These are phyloP conservation scores for Roridomyces roridus DNA, from an alignment of 768 basidiomycete species.

Conservation along the genomic window DNA sequence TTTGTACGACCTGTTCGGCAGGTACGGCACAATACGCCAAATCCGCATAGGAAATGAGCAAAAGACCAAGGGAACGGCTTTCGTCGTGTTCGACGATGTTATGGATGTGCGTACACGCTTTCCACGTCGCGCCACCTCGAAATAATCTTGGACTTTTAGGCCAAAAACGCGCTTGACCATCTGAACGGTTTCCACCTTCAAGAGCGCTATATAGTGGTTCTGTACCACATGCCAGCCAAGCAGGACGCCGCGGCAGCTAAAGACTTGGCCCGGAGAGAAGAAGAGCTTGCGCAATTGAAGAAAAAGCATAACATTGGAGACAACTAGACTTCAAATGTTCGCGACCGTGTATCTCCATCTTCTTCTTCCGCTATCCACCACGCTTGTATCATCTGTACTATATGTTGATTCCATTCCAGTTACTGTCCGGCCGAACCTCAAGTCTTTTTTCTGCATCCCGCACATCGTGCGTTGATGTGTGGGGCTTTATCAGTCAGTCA, in stretches of 20 bases:
- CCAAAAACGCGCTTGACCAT: constrained; percentile 96
- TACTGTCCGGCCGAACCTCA: constrained; percentile 1
- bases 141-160: constrained; percentile 54
- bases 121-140: not conserved
- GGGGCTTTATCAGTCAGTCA: constrained; percentile 47
- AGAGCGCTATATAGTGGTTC: constrained; percentile 97
- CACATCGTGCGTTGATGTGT: constrained; percentile 65
- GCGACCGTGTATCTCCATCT: constrained; percentile 9
- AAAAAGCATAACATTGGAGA: constrained; percentile 86
- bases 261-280: constrained; percentile 89
- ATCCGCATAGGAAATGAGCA: constrained; percentile 91
- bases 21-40: constrained; percentile 96
- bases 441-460: constrained; percentile 43
- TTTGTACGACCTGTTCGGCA: constrained; percentile 95
- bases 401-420: constrained; percentile 20
- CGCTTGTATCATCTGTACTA: constrained; percentile 21
- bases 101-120: constrained; percentile 75
- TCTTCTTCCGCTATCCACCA: constrained; percentile 9
- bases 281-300: constrained; percentile 88
- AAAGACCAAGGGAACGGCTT: constrained; percentile 95
- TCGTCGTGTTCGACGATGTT: constrained; percentile 95
- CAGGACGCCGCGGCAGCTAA: constrained; percentile 94
- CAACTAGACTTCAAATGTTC: constrained; percentile 44
- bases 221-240: constrained; percentile 98
- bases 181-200: constrained; percentile 98